These are phyloP conservation scores for Dactylellina parvicollis DNA, from an alignment of 2,329 filamentous ascomycete species.

Conservation along the genomic window DNA sequence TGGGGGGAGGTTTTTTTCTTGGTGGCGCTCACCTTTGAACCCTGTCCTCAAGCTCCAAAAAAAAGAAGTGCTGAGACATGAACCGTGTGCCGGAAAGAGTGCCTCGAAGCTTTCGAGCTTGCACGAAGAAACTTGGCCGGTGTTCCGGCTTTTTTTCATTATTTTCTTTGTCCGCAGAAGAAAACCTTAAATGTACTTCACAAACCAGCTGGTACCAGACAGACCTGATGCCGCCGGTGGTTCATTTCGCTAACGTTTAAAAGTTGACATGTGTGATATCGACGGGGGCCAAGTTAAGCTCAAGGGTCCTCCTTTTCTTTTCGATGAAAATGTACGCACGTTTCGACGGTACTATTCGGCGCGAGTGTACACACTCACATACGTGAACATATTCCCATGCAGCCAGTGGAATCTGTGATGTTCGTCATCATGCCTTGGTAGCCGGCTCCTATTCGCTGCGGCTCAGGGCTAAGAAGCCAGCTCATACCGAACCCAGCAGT, in stretches of 20 bases:
- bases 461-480: conserved; percentile 1
- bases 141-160: no score
- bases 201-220: background rate
- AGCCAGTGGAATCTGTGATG: conserved; percentile 13
- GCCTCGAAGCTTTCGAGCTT: background rate
- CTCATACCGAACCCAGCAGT: conserved; percentile 5
- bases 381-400: no score
- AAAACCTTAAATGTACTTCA: conserved; percentile 44
- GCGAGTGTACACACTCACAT: no score
- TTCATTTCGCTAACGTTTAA: conserved; percentile 38
- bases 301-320: background rate
- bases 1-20: no score
- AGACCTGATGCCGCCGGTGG: background rate
- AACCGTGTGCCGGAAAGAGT: background rate
- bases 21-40: conserved; percentile 7
- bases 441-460: conserved; percentile 42
- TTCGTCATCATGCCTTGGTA: conserved; percentile 46
- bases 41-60: background rate
- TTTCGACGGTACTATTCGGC: background rate
- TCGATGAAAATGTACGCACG: conserved; percentile 16
- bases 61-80: conserved; percentile 17
- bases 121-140: background rate
- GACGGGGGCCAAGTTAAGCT: background rate
- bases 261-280: conserved; percentile 33
- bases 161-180: background rate